Evolutionary conservation across 2,329 filamentous ascomycete genomes (phyloP), one percentile per base, ranked within the genome.

Genomic region (Tolypocladium amazonense): DNA sequence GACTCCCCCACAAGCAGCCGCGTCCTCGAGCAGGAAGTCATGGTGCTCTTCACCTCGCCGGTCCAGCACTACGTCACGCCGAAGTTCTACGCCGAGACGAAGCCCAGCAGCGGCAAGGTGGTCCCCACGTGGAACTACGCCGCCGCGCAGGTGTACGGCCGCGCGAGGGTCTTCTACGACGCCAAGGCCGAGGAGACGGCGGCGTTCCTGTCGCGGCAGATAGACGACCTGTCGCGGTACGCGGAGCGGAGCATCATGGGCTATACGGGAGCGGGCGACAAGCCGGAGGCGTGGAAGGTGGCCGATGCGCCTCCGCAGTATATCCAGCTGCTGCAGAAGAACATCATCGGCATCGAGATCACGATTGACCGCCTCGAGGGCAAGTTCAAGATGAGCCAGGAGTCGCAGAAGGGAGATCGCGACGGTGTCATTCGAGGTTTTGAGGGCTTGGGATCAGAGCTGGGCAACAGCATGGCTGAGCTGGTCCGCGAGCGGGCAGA

Each of bases 301-400:
- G 66, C 72, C 0, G 83, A 87, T 60, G 84, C 85, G 3, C 83
- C 82, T 0, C 74, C 76, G 14, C 68, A 66, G 0, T 89, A 85
- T 68, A 68, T 87, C 9, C 76, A 82, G 9, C 64, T 61, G 14
- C 63, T 86, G 66, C 80, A 79, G 69, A 86, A 82, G 72, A 77
- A 72, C 47, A 84, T 87, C 53, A 78, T 86, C 38, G 84, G 85
- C 0, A 77, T 88, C 18, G 82, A 87, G 67, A 82, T 88, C 50
- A 69, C 72, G 50, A 77, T 88, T 59, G 76, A 78, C 0, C 67
- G 76, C 6, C 67, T 88, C 39, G 79, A 81, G 56, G 84, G 85
- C 15, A 87, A 86, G 72, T 85, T 81, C 64, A 88, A 88, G 74
- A 86, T 87, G 85, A 86, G 81, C 63, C 85, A 88, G 71, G 84